Percentiles rank a stretch among this genome's conserved stretches.
Evolutionary conservation across 2,329 filamentous ascomycete genomes (phyloP).

Genomic region (Colletotrichum kahawae): DNA sequence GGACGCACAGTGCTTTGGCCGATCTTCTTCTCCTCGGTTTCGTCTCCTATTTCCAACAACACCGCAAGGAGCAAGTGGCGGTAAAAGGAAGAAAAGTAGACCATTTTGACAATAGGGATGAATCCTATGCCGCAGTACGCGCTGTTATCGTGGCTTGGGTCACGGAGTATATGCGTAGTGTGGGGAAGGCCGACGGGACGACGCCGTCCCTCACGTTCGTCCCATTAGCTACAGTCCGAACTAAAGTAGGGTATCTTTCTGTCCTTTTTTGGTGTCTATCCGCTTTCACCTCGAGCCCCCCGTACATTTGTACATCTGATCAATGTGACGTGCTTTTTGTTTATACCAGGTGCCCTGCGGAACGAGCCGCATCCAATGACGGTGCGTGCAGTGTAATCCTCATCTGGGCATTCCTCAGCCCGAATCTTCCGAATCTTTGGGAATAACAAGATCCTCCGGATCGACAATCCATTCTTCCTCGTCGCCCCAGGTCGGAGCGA

Average conservation of each 20-base stretch:
- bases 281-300: not conserved
- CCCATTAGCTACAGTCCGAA: slow-evolving; percentile 5
- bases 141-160: not conserved
- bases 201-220: slow-evolving; percentile 15
- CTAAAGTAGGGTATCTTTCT: slow-evolving; percentile 19
- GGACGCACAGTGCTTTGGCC: not conserved
- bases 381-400: not conserved
- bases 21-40: not conserved
- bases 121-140: not conserved
- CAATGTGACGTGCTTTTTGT: not conserved
- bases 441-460: slow-evolving; percentile 31
- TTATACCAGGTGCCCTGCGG: not conserved
- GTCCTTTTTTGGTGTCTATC: not conserved
- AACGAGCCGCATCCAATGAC: not conserved
- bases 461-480: slow-evolving; percentile 60
- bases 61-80: not conserved
- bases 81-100: not conserved
- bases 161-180: slow-evolving; percentile 14
- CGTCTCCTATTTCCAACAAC: not conserved
- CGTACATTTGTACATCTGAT: not conserved
- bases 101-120: too few relatives aligned
- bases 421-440: not conserved
- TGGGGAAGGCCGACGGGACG: slow-evolving; percentile 19
- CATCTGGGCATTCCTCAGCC: not conserved
- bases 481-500: slow-evolving; percentile 63